These are phyloP conservation scores for Beauveria scarabaeidicola DNA, from an alignment of 2,329 filamentous ascomycete species.

Conservation along the genomic window DNA sequence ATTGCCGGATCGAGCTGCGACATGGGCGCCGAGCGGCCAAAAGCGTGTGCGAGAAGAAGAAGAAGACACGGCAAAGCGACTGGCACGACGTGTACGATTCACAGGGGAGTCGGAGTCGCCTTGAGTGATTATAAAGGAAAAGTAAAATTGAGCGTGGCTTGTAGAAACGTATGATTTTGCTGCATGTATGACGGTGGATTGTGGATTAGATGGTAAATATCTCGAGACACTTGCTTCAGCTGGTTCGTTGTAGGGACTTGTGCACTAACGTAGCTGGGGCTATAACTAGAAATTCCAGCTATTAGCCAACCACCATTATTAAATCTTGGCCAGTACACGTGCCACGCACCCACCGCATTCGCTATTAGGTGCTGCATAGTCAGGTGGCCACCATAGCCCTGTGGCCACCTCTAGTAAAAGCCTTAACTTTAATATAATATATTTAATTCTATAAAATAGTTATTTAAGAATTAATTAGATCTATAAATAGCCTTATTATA, in stretches of 20 bases:
- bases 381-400: too few species aligned
- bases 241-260: neutral
- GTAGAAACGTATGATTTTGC: neutral
- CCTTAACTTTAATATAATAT: too few species aligned
- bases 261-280: neutral
- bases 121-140: neutral
- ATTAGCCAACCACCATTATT: too few species aligned
- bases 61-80: neutral
- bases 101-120: neutral
- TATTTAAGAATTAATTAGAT: too few species aligned
- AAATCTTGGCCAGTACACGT: too few species aligned
- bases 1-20: neutral
- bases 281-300: too few species aligned
- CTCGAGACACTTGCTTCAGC: neutral
- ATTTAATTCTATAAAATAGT: too few species aligned
- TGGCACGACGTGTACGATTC: conserved; percentile 6
- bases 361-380: too few species aligned
- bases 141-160: neutral
- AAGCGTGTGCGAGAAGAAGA: conserved; percentile 3
- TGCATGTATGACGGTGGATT: neutral
- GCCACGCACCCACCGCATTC: too few species aligned
- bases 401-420: too few species aligned
- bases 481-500: too few species aligned
- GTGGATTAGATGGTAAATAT: neutral
- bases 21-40: neutral